These are phyloP conservation scores for Larix kaempferi DNA, from an alignment of 75 land plant species.

Conservation along the genomic window DNA sequence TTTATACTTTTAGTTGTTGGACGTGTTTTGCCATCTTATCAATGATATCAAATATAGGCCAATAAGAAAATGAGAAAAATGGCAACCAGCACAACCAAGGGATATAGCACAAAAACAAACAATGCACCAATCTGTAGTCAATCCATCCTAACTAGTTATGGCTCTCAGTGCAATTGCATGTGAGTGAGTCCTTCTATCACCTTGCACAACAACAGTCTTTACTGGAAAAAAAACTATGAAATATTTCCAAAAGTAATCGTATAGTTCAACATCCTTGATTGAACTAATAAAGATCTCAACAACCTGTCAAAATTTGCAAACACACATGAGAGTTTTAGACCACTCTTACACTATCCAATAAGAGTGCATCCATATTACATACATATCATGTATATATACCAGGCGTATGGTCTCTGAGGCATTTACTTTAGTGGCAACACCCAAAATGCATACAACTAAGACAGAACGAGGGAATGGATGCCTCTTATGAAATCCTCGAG, in stretches of 20 bases:
- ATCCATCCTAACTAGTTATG: constrained; percentile 93
- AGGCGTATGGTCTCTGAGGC: constrained; percentile 73
- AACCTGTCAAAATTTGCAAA: constrained; percentile 39
- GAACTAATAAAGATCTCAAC: constrained; percentile 91
- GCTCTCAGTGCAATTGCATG: constrained; percentile 87
- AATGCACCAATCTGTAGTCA: constrained; percentile 72
- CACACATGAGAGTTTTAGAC: background rate
- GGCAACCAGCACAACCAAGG: background rate
- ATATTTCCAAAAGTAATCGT: constrained; percentile 95
- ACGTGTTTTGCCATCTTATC: no score
- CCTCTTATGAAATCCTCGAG: constrained; percentile 69
- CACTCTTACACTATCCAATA: background rate
- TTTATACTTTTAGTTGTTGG: no score
- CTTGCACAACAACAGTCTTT: constrained; percentile 92
- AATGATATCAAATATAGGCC: no score
- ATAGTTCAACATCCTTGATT: constrained; percentile 87
- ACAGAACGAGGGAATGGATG: constrained; percentile 99
- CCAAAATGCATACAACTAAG: constrained; percentile 81
- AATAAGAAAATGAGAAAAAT: no score
- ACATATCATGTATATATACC: constrained; percentile 33
- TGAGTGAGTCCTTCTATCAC: constrained; percentile 87
- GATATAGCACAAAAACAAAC: background rate
- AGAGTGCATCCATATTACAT: background rate
- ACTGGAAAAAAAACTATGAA: constrained; percentile 82
- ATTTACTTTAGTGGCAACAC: constrained; percentile 86